Percentiles rank a stretch among this genome's conserved stretches.
phyloP scores from a whole-genome alignment of 192 early-diverging fungal genomes.

The Dimargaris cristalligena region DNA sequence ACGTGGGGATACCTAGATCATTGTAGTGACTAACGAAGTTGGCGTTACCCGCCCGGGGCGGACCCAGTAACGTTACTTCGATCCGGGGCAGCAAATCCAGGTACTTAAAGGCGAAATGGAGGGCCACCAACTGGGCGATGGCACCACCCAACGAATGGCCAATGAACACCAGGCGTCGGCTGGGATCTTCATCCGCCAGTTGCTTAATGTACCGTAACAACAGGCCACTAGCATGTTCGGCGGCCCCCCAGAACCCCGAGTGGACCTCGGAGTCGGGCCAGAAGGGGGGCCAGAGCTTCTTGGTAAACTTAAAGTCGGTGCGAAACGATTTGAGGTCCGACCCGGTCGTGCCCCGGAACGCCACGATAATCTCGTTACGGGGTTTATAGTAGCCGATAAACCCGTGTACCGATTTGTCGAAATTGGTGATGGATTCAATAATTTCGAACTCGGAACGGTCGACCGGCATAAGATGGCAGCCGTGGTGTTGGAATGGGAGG shows the following conservation, averaged over 20 bases:
- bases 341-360: background rate
- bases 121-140: background rate
- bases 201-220: background rate
- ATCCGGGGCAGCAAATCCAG: background rate
- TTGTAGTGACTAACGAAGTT: background rate
- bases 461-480: background rate
- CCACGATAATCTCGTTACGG: background rate
- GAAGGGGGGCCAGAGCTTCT: background rate
- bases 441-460: background rate
- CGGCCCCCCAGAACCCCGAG: background rate
- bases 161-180: background rate
- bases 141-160: constrained; percentile 5
- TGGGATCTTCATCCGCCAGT: background rate
- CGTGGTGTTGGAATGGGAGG: background rate
- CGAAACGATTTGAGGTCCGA: background rate
- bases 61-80: background rate
- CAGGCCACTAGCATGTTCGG: background rate
- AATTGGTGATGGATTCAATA: background rate
- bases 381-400: background rate
- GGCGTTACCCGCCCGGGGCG: background rate
- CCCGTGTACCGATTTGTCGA: background rate
- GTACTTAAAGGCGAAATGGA: background rate
- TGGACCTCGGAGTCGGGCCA: constrained; percentile 5
- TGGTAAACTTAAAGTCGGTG: background rate
- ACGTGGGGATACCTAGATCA: background rate